phyloP scores from a whole-genome alignment of 179 eudicot species.

The Camellia oleifera region DNA sequence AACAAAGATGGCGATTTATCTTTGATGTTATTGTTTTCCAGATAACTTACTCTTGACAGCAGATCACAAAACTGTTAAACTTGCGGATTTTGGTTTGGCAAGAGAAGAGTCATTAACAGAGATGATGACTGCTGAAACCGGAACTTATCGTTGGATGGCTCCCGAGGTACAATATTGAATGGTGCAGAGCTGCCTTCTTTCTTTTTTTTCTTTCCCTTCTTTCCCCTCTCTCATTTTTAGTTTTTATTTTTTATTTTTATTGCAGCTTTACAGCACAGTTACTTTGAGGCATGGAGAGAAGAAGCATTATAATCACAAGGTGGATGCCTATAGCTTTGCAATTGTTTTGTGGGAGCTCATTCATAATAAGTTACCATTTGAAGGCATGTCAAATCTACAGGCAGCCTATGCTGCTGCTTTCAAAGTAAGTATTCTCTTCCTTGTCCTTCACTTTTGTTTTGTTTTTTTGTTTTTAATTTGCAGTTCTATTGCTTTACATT shows the following conservation, averaged over 20 bases:
- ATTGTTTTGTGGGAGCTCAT: slow-evolving; percentile 96
- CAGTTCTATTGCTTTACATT: too few species aligned
- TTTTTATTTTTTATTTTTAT: not conserved
- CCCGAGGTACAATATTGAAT: slow-evolving; percentile 58
- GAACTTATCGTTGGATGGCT: slow-evolving; percentile 93
- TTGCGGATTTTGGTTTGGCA: slow-evolving; percentile 83
- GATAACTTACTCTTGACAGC: slow-evolving; percentile 74
- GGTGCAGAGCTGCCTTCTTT: slow-evolving; percentile 1
- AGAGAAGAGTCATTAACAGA: slow-evolving; percentile 81
- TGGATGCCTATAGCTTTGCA: slow-evolving; percentile 94
- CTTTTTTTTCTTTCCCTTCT: not conserved
- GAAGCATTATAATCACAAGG: slow-evolving; percentile 95
- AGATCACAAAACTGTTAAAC: slow-evolving; percentile 66
- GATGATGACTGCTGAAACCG: slow-evolving; percentile 93
- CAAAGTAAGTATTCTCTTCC: slow-evolving; percentile 43
- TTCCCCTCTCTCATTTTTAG: not conserved
- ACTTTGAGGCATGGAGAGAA: slow-evolving; percentile 94
- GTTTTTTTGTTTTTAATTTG: not conserved
- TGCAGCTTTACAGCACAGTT: slow-evolving; percentile 93
- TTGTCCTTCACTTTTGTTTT: not conserved
- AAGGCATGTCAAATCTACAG: slow-evolving; percentile 99
- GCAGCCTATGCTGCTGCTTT: slow-evolving; percentile 99
- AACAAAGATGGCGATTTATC: not conserved
- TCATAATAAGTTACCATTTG: slow-evolving; percentile 84
- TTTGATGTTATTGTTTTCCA: slow-evolving; percentile 22